Evolutionary conservation across 441 rosid species (phyloP), one percentile per base, ranked within the genome.

Genomic region (Flueggea neowawraea): DNA sequence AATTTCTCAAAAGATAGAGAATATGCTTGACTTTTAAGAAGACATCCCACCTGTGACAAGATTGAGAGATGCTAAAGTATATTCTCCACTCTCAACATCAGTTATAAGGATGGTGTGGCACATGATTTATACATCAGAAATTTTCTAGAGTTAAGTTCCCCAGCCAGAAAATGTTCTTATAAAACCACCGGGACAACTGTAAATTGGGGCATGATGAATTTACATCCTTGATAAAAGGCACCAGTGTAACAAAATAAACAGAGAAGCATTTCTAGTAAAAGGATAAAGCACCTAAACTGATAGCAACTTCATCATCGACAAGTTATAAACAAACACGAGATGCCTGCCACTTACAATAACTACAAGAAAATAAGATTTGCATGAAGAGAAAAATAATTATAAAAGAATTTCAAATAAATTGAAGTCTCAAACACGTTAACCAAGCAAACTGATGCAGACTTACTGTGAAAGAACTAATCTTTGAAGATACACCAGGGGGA

Each of bases 391-490:
- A 45, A 45, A 45, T 6, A 33, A 33, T 33, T 33, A 11, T 45
- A 2, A 45, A 45, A 10, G n/a, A 45, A 45, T 45, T 45, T 11
- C n/a, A 11, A 47, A 12, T 9, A n/a, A 47, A 47, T 4, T 12
- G 12, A 36, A 36, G 41, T 47, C n/a, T 14, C 5, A 47, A 47
- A 47, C 5, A 4, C n/a, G 4, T 9, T 14, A 36, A 45, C 10
- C 49, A 43, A 11, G 17, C 9, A 39, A 6, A 36, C 41, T 62
- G 8, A 28, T 60, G 52, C 15, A 63, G 16, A n/a, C 84, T 69
- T 72, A 81, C 89, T 55, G 59, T 64, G 69, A 71, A 81, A 55
- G 66, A 69, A 70, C 82, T 74, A 47, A 84, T 73, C 64, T 77
- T 77, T 57, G 82, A 52, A 52, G 81, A 69, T 66, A 70, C 71